phyloP scores from a whole-genome alignment of 1,284 basidiomycete species.

The Ceratobasidium sp. region DNA sequence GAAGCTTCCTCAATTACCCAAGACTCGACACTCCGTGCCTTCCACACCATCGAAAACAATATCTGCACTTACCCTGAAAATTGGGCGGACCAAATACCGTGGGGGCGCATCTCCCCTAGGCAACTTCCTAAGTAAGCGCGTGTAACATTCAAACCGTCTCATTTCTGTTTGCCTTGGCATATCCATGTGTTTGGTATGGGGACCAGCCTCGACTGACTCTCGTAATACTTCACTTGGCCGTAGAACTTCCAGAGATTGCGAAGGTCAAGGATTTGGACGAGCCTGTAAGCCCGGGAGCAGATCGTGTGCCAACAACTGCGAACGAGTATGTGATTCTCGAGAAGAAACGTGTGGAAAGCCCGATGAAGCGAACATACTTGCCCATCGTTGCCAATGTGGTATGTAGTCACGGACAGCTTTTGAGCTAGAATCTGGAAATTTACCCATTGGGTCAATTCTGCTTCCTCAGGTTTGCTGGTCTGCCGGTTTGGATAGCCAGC shows the following conservation, averaged over 20 bases:
- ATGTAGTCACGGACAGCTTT: background rate
- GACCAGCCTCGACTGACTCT: no score
- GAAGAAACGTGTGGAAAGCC: slow-evolving; percentile 19
- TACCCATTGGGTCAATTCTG: background rate
- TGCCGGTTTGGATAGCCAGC: slow-evolving; percentile 36
- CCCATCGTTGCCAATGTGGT: slow-evolving; percentile 39
- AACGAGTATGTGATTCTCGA: slow-evolving; percentile 30
- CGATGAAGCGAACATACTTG: slow-evolving; percentile 1
- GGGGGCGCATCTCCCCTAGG: slow-evolving; percentile 23
- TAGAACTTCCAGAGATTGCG: slow-evolving; percentile 32
- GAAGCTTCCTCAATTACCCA: background rate
- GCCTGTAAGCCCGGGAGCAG: slow-evolving; percentile 35
- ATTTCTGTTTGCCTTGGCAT: background rate
- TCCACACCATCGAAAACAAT: slow-evolving; percentile 2
- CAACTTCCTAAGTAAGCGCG: slow-evolving; percentile 25
- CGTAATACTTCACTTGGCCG: background rate
- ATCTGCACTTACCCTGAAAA: slow-evolving; percentile 3
- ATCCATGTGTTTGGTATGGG: background rate
- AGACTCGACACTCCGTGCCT: slow-evolving; percentile 2
- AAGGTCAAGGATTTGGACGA: slow-evolving; percentile 36
- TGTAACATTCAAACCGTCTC: no score
- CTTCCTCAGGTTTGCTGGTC: slow-evolving; percentile 34
- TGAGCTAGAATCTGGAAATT: background rate
- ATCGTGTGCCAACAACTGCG: slow-evolving; percentile 21
- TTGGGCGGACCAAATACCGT: slow-evolving; percentile 4